phyloP scores from a whole-genome alignment of 768 basidiomycete species.

The Leccinum pellstonianum region DNA sequence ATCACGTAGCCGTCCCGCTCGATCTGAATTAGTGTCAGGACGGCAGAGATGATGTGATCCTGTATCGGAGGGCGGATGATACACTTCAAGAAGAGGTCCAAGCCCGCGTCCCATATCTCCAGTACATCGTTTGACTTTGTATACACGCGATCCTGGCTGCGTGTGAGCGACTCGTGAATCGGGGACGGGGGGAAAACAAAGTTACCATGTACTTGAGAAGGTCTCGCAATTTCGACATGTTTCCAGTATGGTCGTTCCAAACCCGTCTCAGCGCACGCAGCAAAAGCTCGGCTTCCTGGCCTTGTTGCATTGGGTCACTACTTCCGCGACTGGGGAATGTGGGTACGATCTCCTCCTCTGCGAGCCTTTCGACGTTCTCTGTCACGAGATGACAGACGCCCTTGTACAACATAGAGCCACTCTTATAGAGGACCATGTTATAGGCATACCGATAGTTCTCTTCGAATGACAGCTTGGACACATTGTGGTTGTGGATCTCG shows the following conservation, averaged over 20 bases:
- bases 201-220: conserved; percentile 94
- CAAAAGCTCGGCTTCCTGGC: conserved; percentile 81
- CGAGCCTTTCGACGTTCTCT: conserved; percentile 81
- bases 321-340: conserved; percentile 74
- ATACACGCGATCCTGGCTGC: conserved; percentile 83
- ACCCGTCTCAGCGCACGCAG: conserved; percentile 79
- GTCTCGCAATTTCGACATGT: conserved; percentile 85
- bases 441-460: conserved; percentile 94
- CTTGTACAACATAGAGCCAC: conserved; percentile 82
- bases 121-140: conserved; percentile 73
- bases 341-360: conserved; percentile 72
- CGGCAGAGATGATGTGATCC: conserved; percentile 75
- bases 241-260: conserved; percentile 92
- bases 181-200: conserved; percentile 19
- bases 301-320: conserved; percentile 69
- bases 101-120: conserved; percentile 77
- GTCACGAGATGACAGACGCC: conserved; percentile 77
- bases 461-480: conserved; percentile 84
- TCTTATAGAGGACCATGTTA: conserved; percentile 87
- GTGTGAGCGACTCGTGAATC: conserved; percentile 13
- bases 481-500: conserved; percentile 95
- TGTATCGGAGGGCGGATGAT: conserved; percentile 83
- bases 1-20: conserved; percentile 92
- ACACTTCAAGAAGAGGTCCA: conserved; percentile 76
- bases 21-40: conserved; percentile 82